phyloP scores from a whole-genome alignment of 257 asterid species.

The Leonotis leonurus region DNA sequence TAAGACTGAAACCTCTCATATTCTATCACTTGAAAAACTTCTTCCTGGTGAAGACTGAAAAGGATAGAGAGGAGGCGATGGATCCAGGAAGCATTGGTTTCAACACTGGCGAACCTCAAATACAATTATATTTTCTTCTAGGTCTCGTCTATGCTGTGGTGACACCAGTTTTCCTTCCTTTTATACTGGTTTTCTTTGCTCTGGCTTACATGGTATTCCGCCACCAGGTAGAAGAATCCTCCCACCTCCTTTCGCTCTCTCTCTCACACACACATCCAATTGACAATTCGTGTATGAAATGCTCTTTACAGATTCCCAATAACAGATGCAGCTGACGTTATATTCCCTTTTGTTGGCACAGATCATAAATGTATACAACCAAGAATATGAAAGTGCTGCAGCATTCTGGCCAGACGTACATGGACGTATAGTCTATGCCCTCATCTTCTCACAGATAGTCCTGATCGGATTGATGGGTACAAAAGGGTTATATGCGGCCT shows the following conservation, averaged over 20 bases:
- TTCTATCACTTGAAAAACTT: conserved; percentile 69
- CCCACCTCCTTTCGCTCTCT: not conserved
- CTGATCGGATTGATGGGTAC: conserved; percentile 74
- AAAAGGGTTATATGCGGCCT: conserved; percentile 50
- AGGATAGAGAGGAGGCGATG: conserved; percentile 84
- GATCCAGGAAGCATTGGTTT: conserved; percentile 90
- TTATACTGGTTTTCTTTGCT: conserved; percentile 72
- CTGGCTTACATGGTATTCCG: conserved; percentile 74
- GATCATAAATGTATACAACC: conserved; percentile 94
- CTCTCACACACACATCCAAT: not conserved
- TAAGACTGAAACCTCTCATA: conserved; percentile 69
- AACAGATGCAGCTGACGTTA: not conserved
- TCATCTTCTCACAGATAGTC: conserved; percentile 72
- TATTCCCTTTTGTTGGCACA: conserved; percentile 19
- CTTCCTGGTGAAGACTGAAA: conserved; percentile 87
- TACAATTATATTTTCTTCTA: conserved; percentile 82
- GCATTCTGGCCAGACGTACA: conserved; percentile 98
- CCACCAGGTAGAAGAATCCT: conserved; percentile 82
- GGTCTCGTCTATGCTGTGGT: conserved; percentile 91
- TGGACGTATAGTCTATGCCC: conserved; percentile 64
- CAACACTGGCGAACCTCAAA: conserved; percentile 92
- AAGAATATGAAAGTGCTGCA: conserved; percentile 86
- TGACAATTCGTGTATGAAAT: not conserved
- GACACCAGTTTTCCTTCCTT: conserved; percentile 84
- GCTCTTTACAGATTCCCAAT: not conserved